These are phyloP conservation scores for Neofusicoccum cordaticola DNA, from an alignment of 2,329 filamentous ascomycete genomes.

Conservation along the genomic window DNA sequence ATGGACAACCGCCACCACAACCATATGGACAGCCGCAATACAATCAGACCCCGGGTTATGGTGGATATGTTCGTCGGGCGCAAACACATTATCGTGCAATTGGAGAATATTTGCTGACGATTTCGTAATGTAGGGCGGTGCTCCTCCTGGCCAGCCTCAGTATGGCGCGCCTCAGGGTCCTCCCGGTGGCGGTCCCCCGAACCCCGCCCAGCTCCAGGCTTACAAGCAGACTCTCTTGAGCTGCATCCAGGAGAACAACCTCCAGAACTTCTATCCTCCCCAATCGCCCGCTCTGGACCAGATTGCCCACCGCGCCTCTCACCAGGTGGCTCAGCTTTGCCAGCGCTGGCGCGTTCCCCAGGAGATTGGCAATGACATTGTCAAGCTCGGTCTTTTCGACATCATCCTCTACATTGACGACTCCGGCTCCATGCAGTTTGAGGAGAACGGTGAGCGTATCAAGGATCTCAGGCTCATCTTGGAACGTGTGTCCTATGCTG, in stretches of 20 bases:
- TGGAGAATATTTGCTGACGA: slow-evolving; percentile 3
- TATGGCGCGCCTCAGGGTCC: slow-evolving; percentile 27
- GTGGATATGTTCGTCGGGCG: slow-evolving; percentile 24
- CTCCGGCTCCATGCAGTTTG: slow-evolving; percentile 67
- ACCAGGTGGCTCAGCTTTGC: slow-evolving; percentile 55
- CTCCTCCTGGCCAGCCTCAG: slow-evolving; percentile 30
- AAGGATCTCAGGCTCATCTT: slow-evolving; percentile 65
- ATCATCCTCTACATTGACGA: slow-evolving; percentile 64
- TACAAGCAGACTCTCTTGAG: slow-evolving; percentile 57
- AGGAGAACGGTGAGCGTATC: slow-evolving; percentile 65
- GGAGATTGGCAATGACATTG: slow-evolving; percentile 62
- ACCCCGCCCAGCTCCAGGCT: slow-evolving; percentile 50
- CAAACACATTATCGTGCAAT: not conserved
- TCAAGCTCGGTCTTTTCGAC: slow-evolving; percentile 62
- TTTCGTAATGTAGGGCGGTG: slow-evolving; percentile 23
- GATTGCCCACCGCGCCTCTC: slow-evolving; percentile 49
- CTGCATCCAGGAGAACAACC: slow-evolving; percentile 59
- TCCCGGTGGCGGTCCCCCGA: slow-evolving; percentile 35
- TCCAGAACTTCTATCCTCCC: slow-evolving; percentile 59
- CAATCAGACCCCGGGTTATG: slow-evolving; percentile 21
- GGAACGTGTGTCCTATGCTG: slow-evolving; percentile 60
- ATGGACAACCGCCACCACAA: slow-evolving; percentile 23
- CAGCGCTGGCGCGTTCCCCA: slow-evolving; percentile 56
- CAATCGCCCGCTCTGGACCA: slow-evolving; percentile 51
- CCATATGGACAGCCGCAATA: slow-evolving; percentile 24